Base-by-base conservation (phyloP, 2,329 filamentous ascomycete species). In the Hymenoscyphus linearis region DNA sequence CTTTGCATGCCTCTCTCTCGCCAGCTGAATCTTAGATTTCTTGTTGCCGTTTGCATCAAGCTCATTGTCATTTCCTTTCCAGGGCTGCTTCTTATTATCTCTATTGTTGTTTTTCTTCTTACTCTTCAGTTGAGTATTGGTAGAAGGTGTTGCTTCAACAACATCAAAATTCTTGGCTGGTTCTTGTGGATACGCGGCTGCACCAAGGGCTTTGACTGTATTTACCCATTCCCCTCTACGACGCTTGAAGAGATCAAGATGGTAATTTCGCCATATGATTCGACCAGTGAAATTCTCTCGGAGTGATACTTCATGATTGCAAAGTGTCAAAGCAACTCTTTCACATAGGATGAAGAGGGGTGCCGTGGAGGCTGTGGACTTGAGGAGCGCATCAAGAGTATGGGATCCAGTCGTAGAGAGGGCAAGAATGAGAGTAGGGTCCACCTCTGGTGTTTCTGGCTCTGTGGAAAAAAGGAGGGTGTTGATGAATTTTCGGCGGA, bases 181-280 rank as follows among this genome's bases (percentile, higher is more conserved):
- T 18, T 18, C 26, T 6, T 13, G 12, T 7, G 57, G 47, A 14
- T 59, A 55, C 64, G 40, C 37, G 22, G 36, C 36, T 14, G 56
- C 37, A 7, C 59, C 40, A 12, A 59, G 36, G 3, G 57, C 55
- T 26, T 85, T 86, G 12, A 82, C 82, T 66, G 84, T 80, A 60
- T 77, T 78, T 61, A 86, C 78, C 88, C 88, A 91, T 60, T 89
- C 85, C 5, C 76, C 78, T 47, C 84, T 77, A 58, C 80, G 77
- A 31, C 85, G 78, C 70, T 86, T 87, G 74, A 87, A 90, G 5
- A 88, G 74, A 73, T 91, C 88, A 82, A 90, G 87, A 37, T 79
- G 82, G 87, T 88, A 91, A 69, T 90, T 90, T 65, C 85, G 80
- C 86, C 87, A 90, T 12, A 90, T 86, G 2, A 84, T 85, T 36